Conservation (phyloP, 441 rosid genomes). For the Populus trichocarpa region DNA sequence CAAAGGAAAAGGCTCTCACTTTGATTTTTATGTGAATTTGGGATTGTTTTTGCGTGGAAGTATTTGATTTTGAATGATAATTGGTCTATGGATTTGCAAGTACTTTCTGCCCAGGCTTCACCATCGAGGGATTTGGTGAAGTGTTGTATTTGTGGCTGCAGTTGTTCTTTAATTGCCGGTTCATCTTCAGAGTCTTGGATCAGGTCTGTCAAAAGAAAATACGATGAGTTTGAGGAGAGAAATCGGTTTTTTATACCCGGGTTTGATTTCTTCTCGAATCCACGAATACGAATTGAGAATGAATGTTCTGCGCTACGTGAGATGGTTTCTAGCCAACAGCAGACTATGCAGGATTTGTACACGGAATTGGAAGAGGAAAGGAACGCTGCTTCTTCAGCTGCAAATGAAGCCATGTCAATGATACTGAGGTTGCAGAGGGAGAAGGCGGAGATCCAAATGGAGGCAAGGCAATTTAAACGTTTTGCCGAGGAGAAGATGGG, state of each 20-base stretch:
- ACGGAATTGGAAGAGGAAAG: slow-evolving; percentile 88
- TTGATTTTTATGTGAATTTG: not conserved
- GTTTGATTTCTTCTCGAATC: slow-evolving; percentile 48
- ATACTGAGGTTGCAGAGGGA: slow-evolving; percentile 94
- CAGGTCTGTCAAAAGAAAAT: slow-evolving; percentile 74
- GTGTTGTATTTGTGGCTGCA: slow-evolving; percentile 67
- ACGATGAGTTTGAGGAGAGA: slow-evolving; percentile 54
- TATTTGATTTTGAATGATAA: slow-evolving; percentile 28
- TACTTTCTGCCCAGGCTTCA: slow-evolving; percentile 24
- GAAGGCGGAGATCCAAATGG: slow-evolving; percentile 95
- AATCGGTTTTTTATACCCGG: slow-evolving; percentile 52
- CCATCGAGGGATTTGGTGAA: slow-evolving; percentile 33
- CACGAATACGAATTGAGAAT: slow-evolving; percentile 74
- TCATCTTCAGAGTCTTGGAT: slow-evolving; percentile 41
- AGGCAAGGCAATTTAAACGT: slow-evolving; percentile 84
- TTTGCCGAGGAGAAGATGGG: slow-evolving; percentile 90
- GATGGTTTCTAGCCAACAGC: slow-evolving; percentile 66
- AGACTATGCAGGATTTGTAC: slow-evolving; percentile 61
- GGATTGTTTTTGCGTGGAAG: not conserved
- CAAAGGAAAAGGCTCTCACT: not conserved
- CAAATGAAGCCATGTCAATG: slow-evolving; percentile 98
- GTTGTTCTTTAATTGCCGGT: slow-evolving; percentile 35
- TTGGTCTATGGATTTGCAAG: slow-evolving; percentile 54
- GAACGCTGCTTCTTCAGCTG: slow-evolving; percentile 90
- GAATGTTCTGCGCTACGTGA: slow-evolving; percentile 77